Conservation (phyloP, 805 yeast species). For the Komagataella pastoris region DNA sequence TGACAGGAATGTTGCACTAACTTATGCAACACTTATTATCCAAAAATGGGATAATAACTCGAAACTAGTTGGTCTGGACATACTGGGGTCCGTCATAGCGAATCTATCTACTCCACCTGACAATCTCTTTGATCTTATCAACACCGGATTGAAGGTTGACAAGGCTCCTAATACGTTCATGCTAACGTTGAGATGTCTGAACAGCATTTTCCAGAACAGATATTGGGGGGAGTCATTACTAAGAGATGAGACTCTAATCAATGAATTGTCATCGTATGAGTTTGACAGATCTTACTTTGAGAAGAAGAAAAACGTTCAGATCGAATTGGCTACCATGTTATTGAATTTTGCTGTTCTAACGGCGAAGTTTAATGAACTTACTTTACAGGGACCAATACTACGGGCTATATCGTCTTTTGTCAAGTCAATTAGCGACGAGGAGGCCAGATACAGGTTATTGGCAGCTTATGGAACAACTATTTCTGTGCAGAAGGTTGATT, state of each 20-base stretch:
- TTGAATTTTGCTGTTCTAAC: slow-evolving; percentile 28
- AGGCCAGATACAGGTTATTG: slow-evolving; percentile 53
- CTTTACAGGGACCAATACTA: neutral
- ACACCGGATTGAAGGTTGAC: slow-evolving; percentile 22
- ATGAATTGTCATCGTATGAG: slow-evolving; percentile 18
- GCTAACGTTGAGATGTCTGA: slow-evolving; percentile 43
- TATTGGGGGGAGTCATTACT: slow-evolving; percentile 34
- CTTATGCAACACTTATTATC: slow-evolving; percentile 24
- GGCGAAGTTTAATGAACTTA: neutral
- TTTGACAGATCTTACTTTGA: slow-evolving; percentile 10
- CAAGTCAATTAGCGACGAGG: slow-evolving; percentile 18
- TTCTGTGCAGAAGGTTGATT: neutral
- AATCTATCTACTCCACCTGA: slow-evolving; percentile 24
- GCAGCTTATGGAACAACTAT: slow-evolving; percentile 46
- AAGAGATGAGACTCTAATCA: slow-evolving; percentile 25
- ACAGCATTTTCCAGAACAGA: slow-evolving; percentile 34
- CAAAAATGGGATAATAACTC: slow-evolving; percentile 30
- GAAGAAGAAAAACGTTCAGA: slow-evolving; percentile 16
- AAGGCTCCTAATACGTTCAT: slow-evolving; percentile 24
- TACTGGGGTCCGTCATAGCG: slow-evolving; percentile 36
- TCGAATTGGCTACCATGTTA: slow-evolving; percentile 33
- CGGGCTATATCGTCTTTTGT: slow-evolving; percentile 5
- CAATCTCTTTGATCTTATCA: slow-evolving; percentile 24
- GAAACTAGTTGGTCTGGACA: slow-evolving; percentile 45
- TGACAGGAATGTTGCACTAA: slow-evolving; percentile 17